Evolutionary conservation across 805 yeast genomes (phyloP).

Genomic region (Blastobotrys attinorum): DNA sequence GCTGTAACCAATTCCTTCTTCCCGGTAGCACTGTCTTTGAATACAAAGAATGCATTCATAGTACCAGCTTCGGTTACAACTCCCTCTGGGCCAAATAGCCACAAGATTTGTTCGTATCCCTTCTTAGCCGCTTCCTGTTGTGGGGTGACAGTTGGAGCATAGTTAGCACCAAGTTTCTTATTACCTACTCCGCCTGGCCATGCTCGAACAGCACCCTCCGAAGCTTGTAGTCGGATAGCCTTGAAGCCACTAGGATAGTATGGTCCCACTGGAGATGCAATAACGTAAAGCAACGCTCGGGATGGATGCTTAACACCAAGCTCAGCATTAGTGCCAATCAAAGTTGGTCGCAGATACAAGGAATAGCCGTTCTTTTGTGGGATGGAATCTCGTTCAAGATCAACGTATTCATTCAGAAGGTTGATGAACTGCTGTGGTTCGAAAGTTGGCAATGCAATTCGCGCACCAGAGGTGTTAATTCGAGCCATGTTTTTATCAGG

Average conservation of each 20-base stretch:
- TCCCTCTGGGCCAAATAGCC: conserved; percentile 90
- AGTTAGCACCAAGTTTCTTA: conserved; percentile 93
- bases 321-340: conserved; percentile 86
- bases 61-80: conserved; percentile 94
- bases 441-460: conserved; percentile 84
- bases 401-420: conserved; percentile 67
- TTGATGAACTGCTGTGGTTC: conserved; percentile 70
- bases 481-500: conserved; percentile 88
- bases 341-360: conserved; percentile 85
- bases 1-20: conserved; percentile 91
- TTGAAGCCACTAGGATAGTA: conserved; percentile 93
- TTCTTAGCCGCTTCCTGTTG: conserved; percentile 82
- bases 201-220: conserved; percentile 93
- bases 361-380: conserved; percentile 88
- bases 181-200: conserved; percentile 99
- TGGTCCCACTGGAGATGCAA: conserved; percentile 95
- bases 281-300: conserved; percentile 74
- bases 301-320: conserved; percentile 82
- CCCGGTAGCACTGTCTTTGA: conserved; percentile 68
- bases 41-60: conserved; percentile 89
- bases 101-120: conserved; percentile 93
- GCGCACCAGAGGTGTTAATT: conserved; percentile 79
- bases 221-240: conserved; percentile 90
- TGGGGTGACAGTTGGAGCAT: conserved; percentile 91
- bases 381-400: conserved; percentile 66